A percentile compares a stretch with the other conserved stretches of the same genome.
phyloP scores from a whole-genome alignment of 139 green algal genomes.

The Desmodesmus armatus region DNA sequence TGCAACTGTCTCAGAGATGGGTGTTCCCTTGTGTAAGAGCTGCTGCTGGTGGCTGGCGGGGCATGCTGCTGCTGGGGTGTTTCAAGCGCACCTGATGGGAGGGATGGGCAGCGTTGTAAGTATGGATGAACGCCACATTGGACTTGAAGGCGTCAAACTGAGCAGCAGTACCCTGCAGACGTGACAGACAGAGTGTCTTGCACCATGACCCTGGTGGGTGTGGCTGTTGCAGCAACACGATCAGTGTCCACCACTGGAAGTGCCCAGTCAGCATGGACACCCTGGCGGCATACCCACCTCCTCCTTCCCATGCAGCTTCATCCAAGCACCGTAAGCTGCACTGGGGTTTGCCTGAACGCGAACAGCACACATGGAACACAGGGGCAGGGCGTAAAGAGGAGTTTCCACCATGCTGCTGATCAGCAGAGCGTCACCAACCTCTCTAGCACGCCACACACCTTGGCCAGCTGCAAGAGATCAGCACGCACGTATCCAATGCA shows the following conservation, averaged over 20 bases:
- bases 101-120: slow-evolving; percentile 73
- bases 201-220: not conserved
- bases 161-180: slow-evolving; percentile 56
- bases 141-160: slow-evolving; percentile 80
- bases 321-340: slow-evolving; percentile 50
- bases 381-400: not conserved
- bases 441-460: too few relatives aligned
- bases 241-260: not conserved
- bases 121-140: slow-evolving; percentile 82
- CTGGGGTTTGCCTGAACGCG: not conserved
- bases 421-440: too few relatives aligned
- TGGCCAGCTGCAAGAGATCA: too few relatives aligned
- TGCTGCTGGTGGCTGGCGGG: not conserved
- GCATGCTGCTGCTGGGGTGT: not conserved
- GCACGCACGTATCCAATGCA: too few relatives aligned
- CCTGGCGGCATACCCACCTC: slow-evolving; percentile 73
- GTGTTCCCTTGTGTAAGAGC: not conserved
- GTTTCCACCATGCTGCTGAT: too few relatives aligned
- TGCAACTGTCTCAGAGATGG: not conserved
- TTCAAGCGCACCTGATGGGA: not conserved
- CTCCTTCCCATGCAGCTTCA: slow-evolving; percentile 55
- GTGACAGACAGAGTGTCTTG: not conserved
- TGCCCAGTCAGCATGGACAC: slow-evolving; percentile 65
- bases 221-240: not conserved
- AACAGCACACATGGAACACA: not conserved